A percentile compares a stretch with the other conserved stretches of the same genome.
Evolutionary conservation across 768 basidiomycete genomes (phyloP).

Genomic region (Boletus reticulatus): DNA sequence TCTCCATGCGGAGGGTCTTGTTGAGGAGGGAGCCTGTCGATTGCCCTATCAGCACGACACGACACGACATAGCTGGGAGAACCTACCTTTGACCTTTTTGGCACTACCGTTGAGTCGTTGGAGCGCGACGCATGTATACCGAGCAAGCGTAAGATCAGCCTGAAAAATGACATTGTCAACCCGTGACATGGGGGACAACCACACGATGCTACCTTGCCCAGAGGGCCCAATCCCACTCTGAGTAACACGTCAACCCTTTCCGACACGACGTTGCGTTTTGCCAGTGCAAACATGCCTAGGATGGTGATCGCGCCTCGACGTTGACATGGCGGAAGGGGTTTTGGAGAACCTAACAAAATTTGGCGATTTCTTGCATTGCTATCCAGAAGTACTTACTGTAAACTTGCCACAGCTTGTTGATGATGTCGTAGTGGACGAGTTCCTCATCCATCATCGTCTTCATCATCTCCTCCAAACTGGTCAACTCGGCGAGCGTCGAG

Average conservation of each 20-base stretch:
- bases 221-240: slow-evolving; percentile 79
- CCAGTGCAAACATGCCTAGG: slow-evolving; percentile 94
- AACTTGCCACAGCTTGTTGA: slow-evolving; percentile 92
- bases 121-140: slow-evolving; percentile 91
- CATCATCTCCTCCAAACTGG: slow-evolving; percentile 96
- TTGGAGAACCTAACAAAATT: slow-evolving; percentile 57
- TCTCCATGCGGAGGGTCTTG: slow-evolving; percentile 81
- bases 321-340: slow-evolving; percentile 75
- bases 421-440: slow-evolving; percentile 79
- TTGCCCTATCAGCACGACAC: background rate
- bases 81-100: slow-evolving; percentile 92
- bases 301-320: slow-evolving; percentile 95
- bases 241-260: slow-evolving; percentile 85
- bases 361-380: too few relatives aligned
- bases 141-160: slow-evolving; percentile 85
- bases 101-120: slow-evolving; percentile 91
- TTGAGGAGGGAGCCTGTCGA: slow-evolving; percentile 77
- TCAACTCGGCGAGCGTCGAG: slow-evolving; percentile 91
- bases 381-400: slow-evolving; percentile 61
- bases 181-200: background rate
- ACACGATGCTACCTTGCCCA: slow-evolving; percentile 64
- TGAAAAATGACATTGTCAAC: slow-evolving; percentile 31
- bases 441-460: slow-evolving; percentile 92
- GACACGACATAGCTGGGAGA: background rate
- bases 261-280: slow-evolving; percentile 71